phyloP scores from a whole-genome alignment of 805 yeast species.

The Blastobotrys peoriensis region DNA sequence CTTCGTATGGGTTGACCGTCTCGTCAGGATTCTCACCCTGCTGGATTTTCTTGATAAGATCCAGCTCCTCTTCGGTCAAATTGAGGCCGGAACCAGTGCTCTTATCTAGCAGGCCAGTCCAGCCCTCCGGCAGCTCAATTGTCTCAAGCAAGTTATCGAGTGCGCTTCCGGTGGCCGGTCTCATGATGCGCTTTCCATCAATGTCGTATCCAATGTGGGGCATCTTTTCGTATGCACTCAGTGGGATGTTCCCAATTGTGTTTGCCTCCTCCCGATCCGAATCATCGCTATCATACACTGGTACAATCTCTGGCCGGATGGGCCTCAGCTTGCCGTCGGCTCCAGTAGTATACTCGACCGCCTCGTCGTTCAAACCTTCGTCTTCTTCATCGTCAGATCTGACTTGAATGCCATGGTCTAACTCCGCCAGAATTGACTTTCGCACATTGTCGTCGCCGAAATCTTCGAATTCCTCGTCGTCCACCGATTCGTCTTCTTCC shows the following conservation, averaged over 20 bases:
- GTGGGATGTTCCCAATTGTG: slow-evolving; percentile 90
- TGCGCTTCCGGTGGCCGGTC: slow-evolving; percentile 97
- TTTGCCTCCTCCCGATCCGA: slow-evolving; percentile 74
- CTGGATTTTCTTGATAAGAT: slow-evolving; percentile 79
- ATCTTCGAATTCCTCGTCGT: slow-evolving; percentile 23
- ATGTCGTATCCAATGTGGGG: slow-evolving; percentile 97
- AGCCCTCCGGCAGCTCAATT: slow-evolving; percentile 94
- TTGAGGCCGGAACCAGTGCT: slow-evolving; percentile 82
- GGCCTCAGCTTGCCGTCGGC: slow-evolving; percentile 75
- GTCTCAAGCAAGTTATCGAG: slow-evolving; percentile 82
- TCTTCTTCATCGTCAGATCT: slow-evolving; percentile 32
- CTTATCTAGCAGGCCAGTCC: slow-evolving; percentile 95
- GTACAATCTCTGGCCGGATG: slow-evolving; percentile 84
- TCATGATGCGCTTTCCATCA: slow-evolving; percentile 96
- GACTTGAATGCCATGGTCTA: slow-evolving; percentile 57
- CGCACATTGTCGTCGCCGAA: slow-evolving; percentile 27
- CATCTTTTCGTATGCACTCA: slow-evolving; percentile 91
- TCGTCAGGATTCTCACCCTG: slow-evolving; percentile 80
- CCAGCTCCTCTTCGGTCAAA: slow-evolving; percentile 79
- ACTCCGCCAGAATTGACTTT: slow-evolving; percentile 42
- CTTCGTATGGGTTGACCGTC: slow-evolving; percentile 79
- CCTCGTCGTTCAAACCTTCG: slow-evolving; percentile 35
- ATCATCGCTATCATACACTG: slow-evolving; percentile 93
- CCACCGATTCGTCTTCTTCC: slow-evolving; percentile 20
- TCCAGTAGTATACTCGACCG: slow-evolving; percentile 31